Evolutionary conservation across 1,139 yeast genomes (phyloP).

Genomic region (Hemisphaericaspora subhashii): DNA sequence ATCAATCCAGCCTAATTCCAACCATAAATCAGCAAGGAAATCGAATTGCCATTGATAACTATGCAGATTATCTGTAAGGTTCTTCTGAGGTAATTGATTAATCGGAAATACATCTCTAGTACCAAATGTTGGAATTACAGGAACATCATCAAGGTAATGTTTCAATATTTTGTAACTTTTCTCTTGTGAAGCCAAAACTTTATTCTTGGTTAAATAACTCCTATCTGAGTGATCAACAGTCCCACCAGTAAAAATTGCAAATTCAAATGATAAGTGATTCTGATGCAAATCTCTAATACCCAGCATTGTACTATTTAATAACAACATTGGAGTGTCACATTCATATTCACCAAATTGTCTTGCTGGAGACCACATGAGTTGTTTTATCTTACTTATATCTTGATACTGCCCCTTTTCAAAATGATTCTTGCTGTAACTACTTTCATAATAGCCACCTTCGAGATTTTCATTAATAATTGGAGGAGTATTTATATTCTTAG

Average conservation of each 20-base stretch:
- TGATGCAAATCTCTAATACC: slow-evolving; percentile 24
- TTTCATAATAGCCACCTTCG: slow-evolving; percentile 24
- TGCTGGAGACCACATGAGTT: slow-evolving; percentile 27
- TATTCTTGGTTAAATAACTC: slow-evolving; percentile 18
- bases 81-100: slow-evolving; percentile 24
- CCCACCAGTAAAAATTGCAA: slow-evolving; percentile 33
- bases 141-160: slow-evolving; percentile 23
- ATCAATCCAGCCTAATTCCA: slow-evolving; percentile 40
- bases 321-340: slow-evolving; percentile 30
- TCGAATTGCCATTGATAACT: slow-evolving; percentile 30
- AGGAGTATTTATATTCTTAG: slow-evolving; percentile 18
- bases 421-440: slow-evolving; percentile 23
- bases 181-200: slow-evolving; percentile 16
- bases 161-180: slow-evolving; percentile 22
- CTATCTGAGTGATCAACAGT: slow-evolving; percentile 26
- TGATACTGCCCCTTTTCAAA: slow-evolving; percentile 25
- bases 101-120: slow-evolving; percentile 28
- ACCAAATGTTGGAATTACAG: slow-evolving; percentile 30
- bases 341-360: slow-evolving; percentile 32
- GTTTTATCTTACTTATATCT: slow-evolving; percentile 17
- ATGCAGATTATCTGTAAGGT: slow-evolving; percentile 13
- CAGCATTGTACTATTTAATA: slow-evolving; percentile 29
- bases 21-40: slow-evolving; percentile 29
- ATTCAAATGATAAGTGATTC: slow-evolving; percentile 28
- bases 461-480: slow-evolving; percentile 14